A percentile compares a stretch with the other conserved stretches of the same genome.
Conservation (phyloP, 108 stramenopile species). For the Aurantiochytrium sp. region DNA sequence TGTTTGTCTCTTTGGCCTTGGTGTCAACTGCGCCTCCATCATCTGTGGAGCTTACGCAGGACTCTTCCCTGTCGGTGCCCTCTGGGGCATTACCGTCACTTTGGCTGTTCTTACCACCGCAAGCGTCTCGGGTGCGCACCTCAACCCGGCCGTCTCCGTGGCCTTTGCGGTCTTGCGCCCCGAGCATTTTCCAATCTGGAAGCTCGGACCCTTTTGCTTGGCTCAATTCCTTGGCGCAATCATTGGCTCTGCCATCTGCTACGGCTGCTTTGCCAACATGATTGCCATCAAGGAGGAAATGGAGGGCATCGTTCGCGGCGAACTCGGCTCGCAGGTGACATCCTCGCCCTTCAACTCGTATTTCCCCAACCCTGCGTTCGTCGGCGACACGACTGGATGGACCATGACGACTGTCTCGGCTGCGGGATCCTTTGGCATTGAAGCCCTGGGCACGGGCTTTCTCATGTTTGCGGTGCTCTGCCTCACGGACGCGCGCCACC, state of each 20-base stretch:
- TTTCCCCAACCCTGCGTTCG: not conserved
- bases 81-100: slow-evolving; percentile 56
- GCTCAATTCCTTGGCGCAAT: slow-evolving; percentile 45
- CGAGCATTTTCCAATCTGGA: slow-evolving; percentile 15
- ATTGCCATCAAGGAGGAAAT: slow-evolving; percentile 38
- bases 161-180: slow-evolving; percentile 42
- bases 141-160: slow-evolving; percentile 51
- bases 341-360: not conserved
- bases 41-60: slow-evolving; percentile 41
- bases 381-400: not conserved
- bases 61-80: slow-evolving; percentile 49
- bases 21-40: slow-evolving; percentile 42
- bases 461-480: slow-evolving; percentile 51
- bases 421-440: slow-evolving; percentile 27
- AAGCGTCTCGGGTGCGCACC: slow-evolving; percentile 20
- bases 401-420: not conserved
- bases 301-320: slow-evolving; percentile 19
- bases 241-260: slow-evolving; percentile 32
- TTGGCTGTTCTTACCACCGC: slow-evolving; percentile 49
- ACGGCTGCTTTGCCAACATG: slow-evolving; percentile 30
- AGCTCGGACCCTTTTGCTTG: slow-evolving; percentile 44
- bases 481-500: slow-evolving; percentile 45
- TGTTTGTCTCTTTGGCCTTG: slow-evolving; percentile 48
- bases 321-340: not conserved
- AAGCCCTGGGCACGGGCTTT: slow-evolving; percentile 30